Evolutionary conservation across 352 stramenopile species (phyloP).

Genomic region (Nothophytophthora sp.): DNA sequence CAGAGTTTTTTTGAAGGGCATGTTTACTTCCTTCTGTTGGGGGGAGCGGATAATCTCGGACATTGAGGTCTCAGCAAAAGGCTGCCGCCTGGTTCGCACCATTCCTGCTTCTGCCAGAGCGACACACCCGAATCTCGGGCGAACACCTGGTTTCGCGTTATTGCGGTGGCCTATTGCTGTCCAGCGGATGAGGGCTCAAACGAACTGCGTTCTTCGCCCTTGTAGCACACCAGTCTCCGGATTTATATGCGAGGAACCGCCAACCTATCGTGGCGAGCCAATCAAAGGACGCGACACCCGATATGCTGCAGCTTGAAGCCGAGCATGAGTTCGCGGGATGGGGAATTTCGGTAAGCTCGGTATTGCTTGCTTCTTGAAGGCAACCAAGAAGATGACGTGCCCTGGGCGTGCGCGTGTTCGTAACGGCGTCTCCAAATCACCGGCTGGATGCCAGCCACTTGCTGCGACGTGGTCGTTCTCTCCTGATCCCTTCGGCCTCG

Average conservation of each 20-base stretch:
- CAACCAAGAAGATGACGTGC: constrained; percentile 7
- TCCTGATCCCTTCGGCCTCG: constrained; percentile 32
- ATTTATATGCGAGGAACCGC: constrained; percentile 9
- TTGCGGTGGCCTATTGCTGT: constrained; percentile 13
- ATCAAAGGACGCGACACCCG: no score
- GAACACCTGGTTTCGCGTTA: no score
- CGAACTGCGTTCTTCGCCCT: constrained; percentile 1
- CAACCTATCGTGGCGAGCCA: constrained; percentile 14
- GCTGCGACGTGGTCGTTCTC: constrained; percentile 17
- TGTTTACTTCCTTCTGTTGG: no score
- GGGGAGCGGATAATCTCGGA: no score
- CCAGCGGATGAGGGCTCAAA: no score
- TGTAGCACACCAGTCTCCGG: constrained; percentile 10
- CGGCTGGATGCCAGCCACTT: constrained; percentile 17
- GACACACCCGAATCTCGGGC: no score
- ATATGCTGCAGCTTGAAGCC: no score
- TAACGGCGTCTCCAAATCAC: constrained; percentile 25
- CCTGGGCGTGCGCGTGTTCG: constrained; percentile 11
- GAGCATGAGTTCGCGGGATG: no score
- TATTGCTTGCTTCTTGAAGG: neutral
- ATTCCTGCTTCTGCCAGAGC: no score
- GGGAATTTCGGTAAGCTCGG: constrained; percentile 17
- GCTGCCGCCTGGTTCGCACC: no score
- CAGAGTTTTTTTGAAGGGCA: no score
- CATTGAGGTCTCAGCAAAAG: no score